Evolutionary conservation across 2,329 filamentous ascomycete genomes (phyloP).

Genomic region (Xylaria polymorpha): DNA sequence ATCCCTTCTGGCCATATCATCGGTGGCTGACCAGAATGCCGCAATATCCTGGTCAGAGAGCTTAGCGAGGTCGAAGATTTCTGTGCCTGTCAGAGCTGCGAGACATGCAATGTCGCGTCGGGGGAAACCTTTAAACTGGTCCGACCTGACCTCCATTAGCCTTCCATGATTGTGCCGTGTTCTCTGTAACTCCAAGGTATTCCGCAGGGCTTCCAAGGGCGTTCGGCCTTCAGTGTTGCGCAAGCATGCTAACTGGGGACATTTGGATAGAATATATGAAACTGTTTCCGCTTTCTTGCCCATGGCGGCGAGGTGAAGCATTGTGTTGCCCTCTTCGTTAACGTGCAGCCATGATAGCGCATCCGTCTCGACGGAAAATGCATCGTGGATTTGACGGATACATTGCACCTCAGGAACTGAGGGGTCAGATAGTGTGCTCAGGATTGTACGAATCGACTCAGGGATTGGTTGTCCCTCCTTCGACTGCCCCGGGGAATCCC

Average conservation of each 20-base stretch:
- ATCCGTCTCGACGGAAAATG: conserved; percentile 14
- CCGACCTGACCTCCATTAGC: conserved; percentile 41
- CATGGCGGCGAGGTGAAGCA: conserved; percentile 24
- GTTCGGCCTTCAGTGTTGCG: conserved; percentile 51
- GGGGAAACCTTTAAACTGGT: conserved; percentile 50
- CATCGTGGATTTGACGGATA: conserved; percentile 14
- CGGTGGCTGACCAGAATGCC: conserved; percentile 19
- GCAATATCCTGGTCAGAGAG: conserved; percentile 25
- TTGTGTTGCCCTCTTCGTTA: conserved; percentile 16
- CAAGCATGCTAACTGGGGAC: conserved; percentile 19
- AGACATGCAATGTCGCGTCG: conserved; percentile 47
- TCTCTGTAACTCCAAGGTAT: conserved; percentile 48
- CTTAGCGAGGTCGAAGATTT: conserved; percentile 24
- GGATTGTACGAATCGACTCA: conserved; percentile 17
- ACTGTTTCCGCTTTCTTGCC: conserved; percentile 26
- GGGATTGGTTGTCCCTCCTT: conserved; percentile 10
- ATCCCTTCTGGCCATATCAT: conserved; percentile 13
- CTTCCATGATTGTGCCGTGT: conserved; percentile 23
- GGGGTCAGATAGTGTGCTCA: conserved; percentile 14
- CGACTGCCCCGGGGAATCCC: conserved; percentile 12
- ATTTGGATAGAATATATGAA: conserved; percentile 23
- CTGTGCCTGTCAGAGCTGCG: conserved; percentile 41
- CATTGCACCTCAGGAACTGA: conserved; percentile 12
- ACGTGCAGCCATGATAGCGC: conserved; percentile 8
- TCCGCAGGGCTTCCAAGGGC: conserved; percentile 49